phyloP scores from a whole-genome alignment of 257 asterid species.

The Salvia splendens region DNA sequence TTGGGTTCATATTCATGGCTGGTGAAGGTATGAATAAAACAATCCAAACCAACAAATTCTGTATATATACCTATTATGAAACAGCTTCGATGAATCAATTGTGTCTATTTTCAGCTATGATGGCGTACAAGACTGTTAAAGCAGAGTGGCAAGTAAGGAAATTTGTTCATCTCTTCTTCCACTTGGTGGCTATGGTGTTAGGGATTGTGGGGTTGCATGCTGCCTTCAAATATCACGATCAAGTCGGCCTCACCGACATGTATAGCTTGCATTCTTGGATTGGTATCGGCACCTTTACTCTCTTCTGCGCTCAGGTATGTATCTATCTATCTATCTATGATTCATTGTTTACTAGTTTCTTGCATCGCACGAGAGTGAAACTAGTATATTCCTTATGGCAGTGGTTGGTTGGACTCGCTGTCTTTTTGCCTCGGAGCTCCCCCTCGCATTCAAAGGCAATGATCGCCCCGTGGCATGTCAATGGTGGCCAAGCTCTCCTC shows the following conservation, averaged over 20 bases:
- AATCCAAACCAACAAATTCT: neutral
- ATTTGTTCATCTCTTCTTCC: conserved; percentile 44
- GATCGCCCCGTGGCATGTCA: conserved; percentile 56
- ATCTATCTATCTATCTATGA: neutral
- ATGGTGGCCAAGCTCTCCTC: conserved; percentile 53
- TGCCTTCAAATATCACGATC: conserved; percentile 64
- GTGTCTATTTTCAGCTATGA: conserved; percentile 47
- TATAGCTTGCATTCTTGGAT: conserved; percentile 83
- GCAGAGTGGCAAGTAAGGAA: conserved; percentile 52
- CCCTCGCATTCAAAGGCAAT: conserved; percentile 40
- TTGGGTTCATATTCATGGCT: conserved; percentile 66
- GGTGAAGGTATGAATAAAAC: conserved; percentile 58
- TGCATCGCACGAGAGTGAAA: no score
- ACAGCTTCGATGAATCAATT: no score
- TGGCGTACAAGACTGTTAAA: conserved; percentile 72
- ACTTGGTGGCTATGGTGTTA: conserved; percentile 40
- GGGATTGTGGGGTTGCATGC: conserved; percentile 70
- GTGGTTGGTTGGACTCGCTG: conserved; percentile 61
- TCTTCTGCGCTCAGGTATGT: conserved; percentile 71
- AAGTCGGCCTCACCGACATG: conserved; percentile 40
- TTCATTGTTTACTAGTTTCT: no score
- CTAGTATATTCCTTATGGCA: conserved; percentile 23
- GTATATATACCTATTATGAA: no score
- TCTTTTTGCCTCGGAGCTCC: conserved; percentile 46
- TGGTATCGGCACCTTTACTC: conserved; percentile 66